phyloP scores from a whole-genome alignment of 2,329 filamentous ascomycete genomes.

The Epicoccum nigrum region DNA sequence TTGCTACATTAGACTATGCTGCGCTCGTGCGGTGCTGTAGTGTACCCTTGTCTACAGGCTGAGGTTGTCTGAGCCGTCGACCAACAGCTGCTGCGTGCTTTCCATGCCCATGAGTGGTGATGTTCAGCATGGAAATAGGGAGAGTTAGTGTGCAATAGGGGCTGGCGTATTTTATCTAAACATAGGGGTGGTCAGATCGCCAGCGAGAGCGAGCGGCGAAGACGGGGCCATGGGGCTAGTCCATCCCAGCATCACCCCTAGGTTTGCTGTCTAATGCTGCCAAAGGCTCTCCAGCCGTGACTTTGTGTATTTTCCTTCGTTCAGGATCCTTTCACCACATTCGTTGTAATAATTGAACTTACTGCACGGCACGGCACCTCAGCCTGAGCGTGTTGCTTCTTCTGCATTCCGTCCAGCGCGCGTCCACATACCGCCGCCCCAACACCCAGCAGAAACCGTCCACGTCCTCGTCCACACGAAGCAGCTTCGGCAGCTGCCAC shows the following conservation, averaged over 20 bases:
- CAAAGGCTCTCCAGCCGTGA: slow-evolving; percentile 23
- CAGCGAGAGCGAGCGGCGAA: slow-evolving; percentile 18
- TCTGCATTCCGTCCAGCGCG: slow-evolving; percentile 36
- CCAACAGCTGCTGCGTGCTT: slow-evolving; percentile 10
- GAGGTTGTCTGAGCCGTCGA: background rate
- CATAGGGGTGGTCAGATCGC: slow-evolving; percentile 23
- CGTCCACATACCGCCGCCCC: slow-evolving; percentile 10
- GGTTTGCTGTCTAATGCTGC: slow-evolving; percentile 13
- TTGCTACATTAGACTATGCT: slow-evolving; percentile 6
- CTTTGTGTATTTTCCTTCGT: slow-evolving; percentile 37
- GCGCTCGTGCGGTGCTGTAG: slow-evolving; percentile 5
- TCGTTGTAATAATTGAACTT: slow-evolving; percentile 40
- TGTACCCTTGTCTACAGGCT: slow-evolving; percentile 1
- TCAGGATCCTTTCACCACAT: slow-evolving; percentile 32
- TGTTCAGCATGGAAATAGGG: slow-evolving; percentile 15
- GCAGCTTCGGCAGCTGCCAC: background rate
- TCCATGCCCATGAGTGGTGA: slow-evolving; percentile 8
- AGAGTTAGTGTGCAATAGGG: slow-evolving; percentile 7
- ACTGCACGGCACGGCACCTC: slow-evolving; percentile 10
- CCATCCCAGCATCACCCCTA: slow-evolving; percentile 17
- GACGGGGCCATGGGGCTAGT: slow-evolving; percentile 3
- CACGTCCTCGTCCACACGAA: too few relatives aligned
- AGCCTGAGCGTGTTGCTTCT: slow-evolving; percentile 24
- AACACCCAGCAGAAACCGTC: background rate
- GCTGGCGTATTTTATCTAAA: slow-evolving; percentile 5